Conservation (phyloP, 2,329 filamentous ascomycete genomes). For the Xylaria sp. region DNA sequence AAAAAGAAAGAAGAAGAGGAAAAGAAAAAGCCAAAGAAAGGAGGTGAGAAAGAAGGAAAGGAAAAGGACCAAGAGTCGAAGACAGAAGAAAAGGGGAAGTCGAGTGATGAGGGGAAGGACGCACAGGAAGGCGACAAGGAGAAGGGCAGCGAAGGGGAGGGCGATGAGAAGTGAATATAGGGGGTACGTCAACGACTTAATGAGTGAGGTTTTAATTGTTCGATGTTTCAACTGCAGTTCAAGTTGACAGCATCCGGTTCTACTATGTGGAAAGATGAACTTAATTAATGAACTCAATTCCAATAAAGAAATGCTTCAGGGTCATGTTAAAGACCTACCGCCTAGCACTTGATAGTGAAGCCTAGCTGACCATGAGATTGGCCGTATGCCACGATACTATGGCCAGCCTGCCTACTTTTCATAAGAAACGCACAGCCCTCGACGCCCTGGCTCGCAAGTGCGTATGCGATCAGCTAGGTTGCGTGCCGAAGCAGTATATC, state of each 20-base stretch:
- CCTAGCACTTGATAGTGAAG: neutral
- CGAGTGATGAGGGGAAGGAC: neutral
- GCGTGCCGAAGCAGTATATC: conserved; percentile 67
- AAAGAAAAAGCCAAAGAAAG: conserved; percentile 47
- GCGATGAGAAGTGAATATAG: conserved; percentile 10
- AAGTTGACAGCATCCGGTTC: neutral
- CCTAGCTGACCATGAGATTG: no score
- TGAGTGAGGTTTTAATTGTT: neutral
- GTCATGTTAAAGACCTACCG: neutral
- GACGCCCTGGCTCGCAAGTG: no score
- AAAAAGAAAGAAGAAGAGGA: conserved; percentile 50
- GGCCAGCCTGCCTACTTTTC: no score
- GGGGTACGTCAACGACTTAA: conserved; percentile 18
- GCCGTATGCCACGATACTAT: no score
- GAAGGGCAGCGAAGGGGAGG: neutral
- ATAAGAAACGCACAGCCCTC: no score
- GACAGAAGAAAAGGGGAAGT: neutral
- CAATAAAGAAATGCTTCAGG: neutral
- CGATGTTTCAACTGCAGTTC: neutral
- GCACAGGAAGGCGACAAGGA: conserved; percentile 15
- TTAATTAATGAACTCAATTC: neutral
- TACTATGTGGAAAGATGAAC: neutral
- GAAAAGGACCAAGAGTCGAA: conserved; percentile 34
- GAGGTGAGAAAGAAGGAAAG: conserved; percentile 41
- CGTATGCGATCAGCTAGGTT: conserved; percentile 59